Evolutionary conservation across 2,329 filamentous ascomycete genomes (phyloP).

Genomic region (Tolypocladium sp.): DNA sequence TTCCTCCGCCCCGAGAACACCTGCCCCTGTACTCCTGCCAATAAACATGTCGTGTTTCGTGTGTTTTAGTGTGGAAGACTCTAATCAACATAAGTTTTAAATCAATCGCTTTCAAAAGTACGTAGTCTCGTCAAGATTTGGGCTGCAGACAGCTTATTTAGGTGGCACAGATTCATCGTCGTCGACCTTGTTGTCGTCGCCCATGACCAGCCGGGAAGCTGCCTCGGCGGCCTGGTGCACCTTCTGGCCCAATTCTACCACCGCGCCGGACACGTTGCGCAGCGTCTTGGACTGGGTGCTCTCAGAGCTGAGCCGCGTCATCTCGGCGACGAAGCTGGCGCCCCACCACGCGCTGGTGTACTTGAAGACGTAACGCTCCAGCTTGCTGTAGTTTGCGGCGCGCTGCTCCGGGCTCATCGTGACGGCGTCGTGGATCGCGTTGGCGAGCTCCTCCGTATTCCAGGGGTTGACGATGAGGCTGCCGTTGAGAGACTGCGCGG

Average conservation of each 20-base stretch:
- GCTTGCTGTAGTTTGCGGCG: slow-evolving; percentile 77
- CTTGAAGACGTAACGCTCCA: slow-evolving; percentile 93
- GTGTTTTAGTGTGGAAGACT: too few species aligned
- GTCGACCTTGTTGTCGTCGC: slow-evolving; percentile 1
- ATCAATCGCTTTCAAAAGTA: neutral
- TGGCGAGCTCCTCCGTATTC: slow-evolving; percentile 94
- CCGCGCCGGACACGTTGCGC: slow-evolving; percentile 29
- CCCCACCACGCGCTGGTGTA: slow-evolving; percentile 98
- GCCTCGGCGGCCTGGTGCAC: slow-evolving; percentile 12
- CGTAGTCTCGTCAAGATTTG: neutral
- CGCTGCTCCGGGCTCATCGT: slow-evolving; percentile 90
- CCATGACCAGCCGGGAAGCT: slow-evolving; percentile 8
- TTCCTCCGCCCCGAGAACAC: neutral
- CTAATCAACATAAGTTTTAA: neutral
- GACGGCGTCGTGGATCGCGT: slow-evolving; percentile 90
- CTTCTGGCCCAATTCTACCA: slow-evolving; percentile 21
- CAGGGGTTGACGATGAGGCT: slow-evolving; percentile 94
- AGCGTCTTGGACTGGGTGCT: slow-evolving; percentile 28
- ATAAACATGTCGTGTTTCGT: too few species aligned
- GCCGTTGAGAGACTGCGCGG: slow-evolving; percentile 88
- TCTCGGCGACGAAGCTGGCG: slow-evolving; percentile 79
- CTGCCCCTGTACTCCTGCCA: neutral
- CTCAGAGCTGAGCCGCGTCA: slow-evolving; percentile 44
- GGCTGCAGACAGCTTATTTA: neutral
- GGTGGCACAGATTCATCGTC: slow-evolving; percentile 4